Conservation (phyloP, 23 red algal genomes). For the Agarophyton chilense region DNA sequence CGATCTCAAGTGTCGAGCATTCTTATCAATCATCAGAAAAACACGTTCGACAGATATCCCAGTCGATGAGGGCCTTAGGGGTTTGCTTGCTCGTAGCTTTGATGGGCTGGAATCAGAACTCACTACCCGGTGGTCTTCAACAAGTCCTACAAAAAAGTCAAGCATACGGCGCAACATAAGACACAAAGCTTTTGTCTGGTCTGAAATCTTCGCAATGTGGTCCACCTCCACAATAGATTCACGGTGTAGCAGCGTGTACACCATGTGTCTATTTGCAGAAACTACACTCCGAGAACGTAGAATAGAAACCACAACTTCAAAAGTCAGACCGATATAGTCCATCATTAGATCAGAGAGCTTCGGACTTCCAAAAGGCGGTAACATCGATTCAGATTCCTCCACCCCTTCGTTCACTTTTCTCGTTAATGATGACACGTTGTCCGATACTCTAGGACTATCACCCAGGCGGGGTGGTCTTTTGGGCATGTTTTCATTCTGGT, state of each 20-base stretch:
- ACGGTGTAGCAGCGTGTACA: slow-evolving; percentile 55
- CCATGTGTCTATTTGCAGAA: slow-evolving; percentile 49
- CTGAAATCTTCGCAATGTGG: slow-evolving; percentile 14
- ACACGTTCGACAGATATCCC: slow-evolving; percentile 53
- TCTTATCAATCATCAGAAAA: slow-evolving; percentile 54
- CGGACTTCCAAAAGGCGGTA: neutral
- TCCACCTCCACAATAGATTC: slow-evolving; percentile 40
- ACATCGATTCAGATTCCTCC: neutral
- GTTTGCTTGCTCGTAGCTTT: neutral
- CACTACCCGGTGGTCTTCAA: slow-evolving; percentile 30
- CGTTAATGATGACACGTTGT: neutral
- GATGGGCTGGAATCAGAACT: neutral
- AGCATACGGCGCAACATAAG: slow-evolving; percentile 63
- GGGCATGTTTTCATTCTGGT: slow-evolving; percentile 44
- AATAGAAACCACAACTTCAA: slow-evolving; percentile 49
- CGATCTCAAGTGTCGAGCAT: slow-evolving; percentile 38
- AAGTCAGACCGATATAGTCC: slow-evolving; percentile 24
- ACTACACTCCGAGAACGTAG: slow-evolving; percentile 56
- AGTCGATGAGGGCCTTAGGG: neutral
- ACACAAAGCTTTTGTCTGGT: slow-evolving; percentile 18
- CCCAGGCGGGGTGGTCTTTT: slow-evolving; percentile 34
- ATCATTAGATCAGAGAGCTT: slow-evolving; percentile 15
- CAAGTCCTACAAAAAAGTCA: slow-evolving; percentile 36
- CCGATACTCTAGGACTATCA: slow-evolving; percentile 13
- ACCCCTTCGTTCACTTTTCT: neutral